Base-by-base conservation (phyloP, 208 protist genomes). In the Wallacemonas sp. region DNA sequence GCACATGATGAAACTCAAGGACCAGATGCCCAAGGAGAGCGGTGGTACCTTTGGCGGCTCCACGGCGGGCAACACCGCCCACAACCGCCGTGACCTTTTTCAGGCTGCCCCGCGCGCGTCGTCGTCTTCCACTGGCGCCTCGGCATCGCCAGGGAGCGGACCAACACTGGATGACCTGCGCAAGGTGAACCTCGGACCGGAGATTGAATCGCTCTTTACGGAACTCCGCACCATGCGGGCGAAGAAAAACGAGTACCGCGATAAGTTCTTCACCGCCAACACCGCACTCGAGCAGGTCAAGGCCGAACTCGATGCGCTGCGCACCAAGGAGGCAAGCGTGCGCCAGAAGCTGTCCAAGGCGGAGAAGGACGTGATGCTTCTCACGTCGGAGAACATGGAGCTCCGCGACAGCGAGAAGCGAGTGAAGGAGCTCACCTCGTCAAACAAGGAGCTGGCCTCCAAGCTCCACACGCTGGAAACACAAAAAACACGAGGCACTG, bases 301-400 rank as follows among this genome's bases (percentile, higher is more conserved):
- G 33, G 68, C 45, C 27, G 75, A 86, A n/a, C 45, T 78, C 26
- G 21, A 6, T 21, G 61, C 79, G 29, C 30, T 89, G 32, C 54
- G 22, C 9, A 62, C 76, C 6, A 78, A 65, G 0, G 83, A 90
- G 41, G 62, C 53, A 9, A 87, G 37, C 66, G 71, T 96, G 33
- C 87, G 88, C 3, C 27, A 45, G 6, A 83, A 81, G 61, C 72
- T 96, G 39, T 26, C 73, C 13, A 84, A 84, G 57, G 78, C 77
- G 3, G 85, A 96, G 54, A 86, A 92, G 38, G 81, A 96, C 27
- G 79, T 93, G 4, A 71, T 94, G 68, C 80, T 93, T 37, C 81
- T 96, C 55, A 96, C 83, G 22, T 91, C 83, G 1, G 87, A 96
- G 64, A 92, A 89, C 73, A 89, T 96, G 79, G 78, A 91, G 48